These are phyloP conservation scores for Apiotrichum veenhuisii DNA, from an alignment of 1,284 basidiomycete genomes.

Conservation along the genomic window DNA sequence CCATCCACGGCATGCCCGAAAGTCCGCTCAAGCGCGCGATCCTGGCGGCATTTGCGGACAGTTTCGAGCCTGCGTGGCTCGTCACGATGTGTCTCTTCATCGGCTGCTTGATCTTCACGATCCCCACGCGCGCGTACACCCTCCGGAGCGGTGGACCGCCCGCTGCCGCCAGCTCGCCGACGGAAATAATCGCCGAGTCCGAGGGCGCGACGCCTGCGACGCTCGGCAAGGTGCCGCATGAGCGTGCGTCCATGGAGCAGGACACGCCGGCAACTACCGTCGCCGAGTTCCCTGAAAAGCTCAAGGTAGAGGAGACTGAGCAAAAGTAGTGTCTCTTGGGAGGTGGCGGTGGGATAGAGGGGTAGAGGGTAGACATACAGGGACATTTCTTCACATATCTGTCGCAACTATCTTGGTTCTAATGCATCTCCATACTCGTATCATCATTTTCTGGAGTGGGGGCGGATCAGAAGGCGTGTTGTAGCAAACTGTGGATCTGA, in stretches of 20 bases:
- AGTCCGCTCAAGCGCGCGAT: conserved; percentile 23
- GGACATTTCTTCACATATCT: no score
- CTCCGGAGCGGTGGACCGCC: conserved; percentile 1
- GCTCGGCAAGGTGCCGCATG: background rate
- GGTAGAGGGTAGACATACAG: no score
- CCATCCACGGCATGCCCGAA: conserved; percentile 35
- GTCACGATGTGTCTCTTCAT: conserved; percentile 3
- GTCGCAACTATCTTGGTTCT: no score
- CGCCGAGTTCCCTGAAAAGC: background rate
- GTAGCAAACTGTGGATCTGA: no score
- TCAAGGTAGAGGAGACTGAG: background rate
- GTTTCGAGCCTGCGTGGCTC: conserved; percentile 25
- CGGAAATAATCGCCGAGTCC: conserved; percentile 3
- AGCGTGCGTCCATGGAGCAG: background rate
- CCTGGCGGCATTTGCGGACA: conserved; percentile 40
- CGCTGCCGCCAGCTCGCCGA: background rate
- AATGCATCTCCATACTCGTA: no score
- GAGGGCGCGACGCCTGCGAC: conserved; percentile 2
- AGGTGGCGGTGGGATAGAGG: no score
- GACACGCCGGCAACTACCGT: background rate
- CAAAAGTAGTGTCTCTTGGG: no score
- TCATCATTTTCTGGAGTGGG: no score
- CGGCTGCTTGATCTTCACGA: conserved; percentile 10
- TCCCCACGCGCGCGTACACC: conserved; percentile 16
- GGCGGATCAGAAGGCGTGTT: no score